A percentile compares a stretch with the other conserved stretches of the same genome.
Conservation (phyloP, 2,329 filamentous ascomycete species). For the Clathrospora elynae region DNA sequence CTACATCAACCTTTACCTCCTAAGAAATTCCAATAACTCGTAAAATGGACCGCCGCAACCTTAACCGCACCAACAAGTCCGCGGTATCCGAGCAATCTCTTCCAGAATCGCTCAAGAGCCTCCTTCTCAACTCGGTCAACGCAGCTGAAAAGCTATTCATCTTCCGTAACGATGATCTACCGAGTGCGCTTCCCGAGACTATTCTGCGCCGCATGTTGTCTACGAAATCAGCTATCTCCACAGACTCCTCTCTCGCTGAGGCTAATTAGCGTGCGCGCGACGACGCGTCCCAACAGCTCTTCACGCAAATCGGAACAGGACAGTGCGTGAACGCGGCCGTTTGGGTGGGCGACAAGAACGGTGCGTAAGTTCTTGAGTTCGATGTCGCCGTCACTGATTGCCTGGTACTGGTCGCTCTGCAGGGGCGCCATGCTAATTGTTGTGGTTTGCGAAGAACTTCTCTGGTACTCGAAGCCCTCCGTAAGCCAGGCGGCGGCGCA, state of each 20-base stretch:
- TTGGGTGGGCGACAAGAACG: too few relatives aligned
- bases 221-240: not conserved
- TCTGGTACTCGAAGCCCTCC: constrained; percentile 19
- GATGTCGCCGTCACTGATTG: too few relatives aligned
- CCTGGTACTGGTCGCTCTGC: too few relatives aligned
- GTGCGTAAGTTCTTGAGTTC: too few relatives aligned
- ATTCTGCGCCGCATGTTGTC: not conserved
- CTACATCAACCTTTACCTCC: too few relatives aligned
- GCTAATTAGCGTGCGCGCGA: not conserved
- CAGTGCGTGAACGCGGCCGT: too few relatives aligned
- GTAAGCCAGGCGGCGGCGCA: constrained; percentile 20
- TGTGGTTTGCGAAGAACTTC: too few relatives aligned
- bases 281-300: not conserved
- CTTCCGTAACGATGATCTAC: not conserved
- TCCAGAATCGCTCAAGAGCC: not conserved
- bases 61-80: not conserved
- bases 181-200: not conserved
- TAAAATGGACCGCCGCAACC: not conserved
- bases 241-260: not conserved
- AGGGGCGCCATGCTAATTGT: too few relatives aligned
- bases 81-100: not conserved
- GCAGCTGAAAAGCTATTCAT: not conserved
- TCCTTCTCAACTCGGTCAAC: not conserved
- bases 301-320: not conserved
- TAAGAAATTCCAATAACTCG: too few relatives aligned